Conservation (phyloP, 139 green algal species). For the Chloropicon primus region DNA sequence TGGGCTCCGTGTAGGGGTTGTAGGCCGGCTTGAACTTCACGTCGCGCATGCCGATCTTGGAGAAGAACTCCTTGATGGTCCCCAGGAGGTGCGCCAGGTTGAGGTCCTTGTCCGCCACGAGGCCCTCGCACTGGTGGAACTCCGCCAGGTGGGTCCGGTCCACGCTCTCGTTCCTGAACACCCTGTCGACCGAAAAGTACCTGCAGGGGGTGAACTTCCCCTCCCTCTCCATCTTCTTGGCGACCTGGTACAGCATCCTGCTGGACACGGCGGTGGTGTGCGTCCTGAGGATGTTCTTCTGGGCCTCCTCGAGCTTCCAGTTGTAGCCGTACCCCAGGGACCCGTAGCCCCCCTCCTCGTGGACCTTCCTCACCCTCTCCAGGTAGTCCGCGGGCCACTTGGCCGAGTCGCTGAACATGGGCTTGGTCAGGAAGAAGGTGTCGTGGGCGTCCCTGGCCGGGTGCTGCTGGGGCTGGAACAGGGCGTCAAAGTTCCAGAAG, state of each 20-base stretch:
- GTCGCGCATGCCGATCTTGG: slow-evolving; percentile 74
- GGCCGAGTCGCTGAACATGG: slow-evolving; percentile 17
- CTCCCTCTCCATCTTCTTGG: slow-evolving; percentile 40
- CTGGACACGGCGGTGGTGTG: slow-evolving; percentile 96
- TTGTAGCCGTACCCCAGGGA: slow-evolving; percentile 65
- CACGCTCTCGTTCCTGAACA: slow-evolving; percentile 98
- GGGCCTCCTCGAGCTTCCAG: slow-evolving; percentile 77
- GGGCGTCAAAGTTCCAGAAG: slow-evolving; percentile 99
- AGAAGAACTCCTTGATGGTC: slow-evolving; percentile 78
- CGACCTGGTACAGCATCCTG: slow-evolving; percentile 88
- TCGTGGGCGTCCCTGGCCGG: slow-evolving; percentile 94
- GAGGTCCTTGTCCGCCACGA: slow-evolving; percentile 54
- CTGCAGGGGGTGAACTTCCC: slow-evolving; percentile 50
- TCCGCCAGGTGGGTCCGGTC: slow-evolving; percentile 96
- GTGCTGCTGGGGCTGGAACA: slow-evolving; percentile 98
- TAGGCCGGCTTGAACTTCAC: slow-evolving; percentile 98
- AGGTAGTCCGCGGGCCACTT: slow-evolving; percentile 70
- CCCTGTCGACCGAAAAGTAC: slow-evolving; percentile 91
- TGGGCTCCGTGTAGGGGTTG: slow-evolving; percentile 99
- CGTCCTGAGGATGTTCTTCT: slow-evolving; percentile 97
- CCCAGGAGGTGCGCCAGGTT: slow-evolving; percentile 90
- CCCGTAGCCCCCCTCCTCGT: slow-evolving; percentile 77
- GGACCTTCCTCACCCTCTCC: slow-evolving; percentile 56
- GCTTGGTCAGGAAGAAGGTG: slow-evolving; percentile 91
- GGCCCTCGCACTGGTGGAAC: slow-evolving; percentile 90